These are phyloP conservation scores for Fomes fomentarius DNA, from an alignment of 1,284 basidiomycete genomes.

Conservation along the genomic window DNA sequence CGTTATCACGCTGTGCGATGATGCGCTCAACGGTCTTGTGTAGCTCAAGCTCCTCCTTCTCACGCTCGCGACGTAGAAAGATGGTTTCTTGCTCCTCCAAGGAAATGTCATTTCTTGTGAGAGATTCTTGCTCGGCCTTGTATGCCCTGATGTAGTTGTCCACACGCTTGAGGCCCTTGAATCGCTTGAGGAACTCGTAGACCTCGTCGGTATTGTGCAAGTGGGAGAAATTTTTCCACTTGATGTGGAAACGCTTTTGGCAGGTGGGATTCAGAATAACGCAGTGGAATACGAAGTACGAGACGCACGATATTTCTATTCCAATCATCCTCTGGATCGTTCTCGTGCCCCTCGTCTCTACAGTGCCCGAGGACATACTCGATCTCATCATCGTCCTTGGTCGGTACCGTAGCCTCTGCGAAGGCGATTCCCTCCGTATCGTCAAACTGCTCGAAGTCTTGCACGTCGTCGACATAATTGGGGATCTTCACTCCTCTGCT, in stretches of 20 bases:
- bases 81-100: constrained; percentile 91
- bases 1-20: constrained; percentile 79
- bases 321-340: constrained; percentile 81
- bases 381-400: constrained; percentile 85
- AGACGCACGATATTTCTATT: constrained; percentile 81
- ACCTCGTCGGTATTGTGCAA: constrained; percentile 97
- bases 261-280: constrained; percentile 14
- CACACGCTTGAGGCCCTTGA: constrained; percentile 93
- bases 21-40: constrained; percentile 94
- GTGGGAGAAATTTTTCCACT: constrained; percentile 95
- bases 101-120: constrained; percentile 70
- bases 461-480: constrained; percentile 85
- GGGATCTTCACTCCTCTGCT: constrained; percentile 82
- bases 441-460: constrained; percentile 81
- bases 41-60: constrained; percentile 88
- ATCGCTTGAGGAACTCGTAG: constrained; percentile 93
- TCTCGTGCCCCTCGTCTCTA: constrained; percentile 79
- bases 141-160: constrained; percentile 98
- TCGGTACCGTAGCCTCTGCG: constrained; percentile 49
- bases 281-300: constrained; percentile 11
- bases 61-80: constrained; percentile 87
- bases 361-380: constrained; percentile 84
- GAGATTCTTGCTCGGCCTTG: constrained; percentile 74
- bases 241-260: constrained; percentile 88
- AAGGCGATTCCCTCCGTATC: constrained; percentile 61